Evolutionary conservation across 371 early-diverging fungal species (phyloP).

Genomic region (Syncephalastrum contaminatum): DNA sequence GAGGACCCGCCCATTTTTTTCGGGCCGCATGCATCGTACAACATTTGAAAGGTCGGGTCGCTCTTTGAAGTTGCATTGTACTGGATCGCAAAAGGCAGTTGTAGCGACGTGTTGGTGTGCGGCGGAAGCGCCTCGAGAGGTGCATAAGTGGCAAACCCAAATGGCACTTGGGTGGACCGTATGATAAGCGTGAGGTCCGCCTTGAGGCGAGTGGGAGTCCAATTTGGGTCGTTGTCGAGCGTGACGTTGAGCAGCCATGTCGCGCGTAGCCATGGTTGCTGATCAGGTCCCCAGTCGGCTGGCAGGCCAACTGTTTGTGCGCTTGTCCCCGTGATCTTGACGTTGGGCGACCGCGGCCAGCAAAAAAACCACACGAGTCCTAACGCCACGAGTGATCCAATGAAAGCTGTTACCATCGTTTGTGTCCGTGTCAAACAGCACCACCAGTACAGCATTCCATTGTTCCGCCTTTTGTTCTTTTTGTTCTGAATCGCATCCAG

Average conservation of each 20-base stretch:
- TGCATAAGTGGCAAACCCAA: too few relatives aligned
- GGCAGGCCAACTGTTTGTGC: slow-evolving; percentile 1
- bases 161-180: background rate
- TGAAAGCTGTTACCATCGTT: too few relatives aligned
- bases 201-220: slow-evolving; percentile 26
- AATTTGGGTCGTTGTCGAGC: slow-evolving; percentile 28
- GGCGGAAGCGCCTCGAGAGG: slow-evolving; percentile 4
- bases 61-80: slow-evolving; percentile 13
- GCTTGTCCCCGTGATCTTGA: slow-evolving; percentile 4
- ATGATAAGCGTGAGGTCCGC: slow-evolving; percentile 12
- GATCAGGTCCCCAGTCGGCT: slow-evolving; percentile 25
- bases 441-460: too few relatives aligned
- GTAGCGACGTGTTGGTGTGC: slow-evolving; percentile 5
- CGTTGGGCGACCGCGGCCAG: slow-evolving; percentile 26
- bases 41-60: slow-evolving; percentile 25
- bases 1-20: slow-evolving; percentile 22
- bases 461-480: too few relatives aligned
- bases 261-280: slow-evolving; percentile 16
- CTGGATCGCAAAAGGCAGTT: slow-evolving; percentile 14
- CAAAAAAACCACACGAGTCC: slow-evolving; percentile 23
- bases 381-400: background rate
- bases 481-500: too few relatives aligned
- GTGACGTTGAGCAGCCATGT: slow-evolving; percentile 32
- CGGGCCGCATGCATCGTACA: slow-evolving; percentile 31
- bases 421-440: too few relatives aligned